Conservation (phyloP, 768 basidiomycete genomes). For the Boletus pseudopeckii region DNA sequence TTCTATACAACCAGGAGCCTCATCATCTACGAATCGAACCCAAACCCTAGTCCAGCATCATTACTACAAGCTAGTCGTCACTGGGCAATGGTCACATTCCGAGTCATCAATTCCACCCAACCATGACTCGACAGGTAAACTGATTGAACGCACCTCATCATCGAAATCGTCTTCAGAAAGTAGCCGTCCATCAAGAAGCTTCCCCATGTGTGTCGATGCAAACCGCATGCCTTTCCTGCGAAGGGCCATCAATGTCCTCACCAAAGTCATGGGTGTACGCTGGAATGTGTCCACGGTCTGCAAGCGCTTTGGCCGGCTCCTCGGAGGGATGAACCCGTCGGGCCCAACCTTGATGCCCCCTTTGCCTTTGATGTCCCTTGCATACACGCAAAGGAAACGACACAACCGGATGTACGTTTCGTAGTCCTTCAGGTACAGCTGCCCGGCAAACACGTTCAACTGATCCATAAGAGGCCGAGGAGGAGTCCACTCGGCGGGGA, state of each 20-base stretch:
- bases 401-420: too few relatives aligned
- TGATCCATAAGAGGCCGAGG: neutral
- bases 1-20: neutral
- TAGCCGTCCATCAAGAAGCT: slow-evolving; percentile 30
- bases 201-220: slow-evolving; percentile 39
- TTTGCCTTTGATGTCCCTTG: slow-evolving; percentile 11
- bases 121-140: neutral
- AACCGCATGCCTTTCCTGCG: slow-evolving; percentile 41
- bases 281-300: slow-evolving; percentile 26
- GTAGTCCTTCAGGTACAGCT: too few relatives aligned
- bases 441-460: too few relatives aligned
- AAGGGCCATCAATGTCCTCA: slow-evolving; percentile 20
- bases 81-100: neutral
- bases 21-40: neutral
- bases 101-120: neutral
- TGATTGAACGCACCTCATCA: slow-evolving; percentile 3
- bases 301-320: slow-evolving; percentile 7
- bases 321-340: slow-evolving; percentile 22
- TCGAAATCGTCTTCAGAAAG: slow-evolving; percentile 17
- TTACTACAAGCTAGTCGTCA: neutral
- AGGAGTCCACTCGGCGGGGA: neutral
- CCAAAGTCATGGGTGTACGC: slow-evolving; percentile 32
- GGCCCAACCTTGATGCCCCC: slow-evolving; percentile 1
- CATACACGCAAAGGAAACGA: neutral
- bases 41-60: neutral